phyloP scores from a whole-genome alignment of 768 basidiomycete species.

The Mycena venus region DNA sequence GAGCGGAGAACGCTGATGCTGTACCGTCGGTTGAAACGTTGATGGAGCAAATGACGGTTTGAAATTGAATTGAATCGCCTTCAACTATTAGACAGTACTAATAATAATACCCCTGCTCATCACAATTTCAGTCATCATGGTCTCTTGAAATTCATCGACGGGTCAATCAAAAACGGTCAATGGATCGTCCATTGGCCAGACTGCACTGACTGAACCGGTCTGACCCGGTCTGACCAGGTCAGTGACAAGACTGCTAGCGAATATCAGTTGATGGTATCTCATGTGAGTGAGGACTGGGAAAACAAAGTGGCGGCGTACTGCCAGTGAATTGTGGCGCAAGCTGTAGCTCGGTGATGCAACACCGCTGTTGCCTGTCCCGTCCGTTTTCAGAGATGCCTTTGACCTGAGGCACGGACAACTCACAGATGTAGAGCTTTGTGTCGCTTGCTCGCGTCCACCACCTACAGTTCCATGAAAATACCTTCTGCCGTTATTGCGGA shows the following conservation, averaged over 20 bases:
- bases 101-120: slow-evolving; percentile 7
- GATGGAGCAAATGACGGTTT: background rate
- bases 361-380: background rate
- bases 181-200: background rate
- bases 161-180: slow-evolving; percentile 1
- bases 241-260: background rate
- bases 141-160: background rate
- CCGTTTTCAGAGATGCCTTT: background rate
- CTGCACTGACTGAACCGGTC: background rate
- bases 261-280: background rate
- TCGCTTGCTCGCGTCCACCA: too few relatives aligned
- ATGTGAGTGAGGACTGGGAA: background rate
- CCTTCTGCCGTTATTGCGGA: slow-evolving; percentile 80
- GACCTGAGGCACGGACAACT: background rate
- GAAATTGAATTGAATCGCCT: slow-evolving; percentile 9
- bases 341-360: background rate
- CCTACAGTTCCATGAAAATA: too few relatives aligned
- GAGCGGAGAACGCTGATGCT: slow-evolving; percentile 11
- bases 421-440: too few relatives aligned
- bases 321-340: background rate
- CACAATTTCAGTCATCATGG: background rate
- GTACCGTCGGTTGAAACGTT: slow-evolving; percentile 19
- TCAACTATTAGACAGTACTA: slow-evolving; percentile 4
- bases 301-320: background rate
- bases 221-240: background rate